Percentiles rank a stretch among this genome's conserved stretches.
These are phyloP conservation scores for Geotrichum histeridarum DNA, from an alignment of 1,139 yeast genomes.

Conservation along the genomic window DNA sequence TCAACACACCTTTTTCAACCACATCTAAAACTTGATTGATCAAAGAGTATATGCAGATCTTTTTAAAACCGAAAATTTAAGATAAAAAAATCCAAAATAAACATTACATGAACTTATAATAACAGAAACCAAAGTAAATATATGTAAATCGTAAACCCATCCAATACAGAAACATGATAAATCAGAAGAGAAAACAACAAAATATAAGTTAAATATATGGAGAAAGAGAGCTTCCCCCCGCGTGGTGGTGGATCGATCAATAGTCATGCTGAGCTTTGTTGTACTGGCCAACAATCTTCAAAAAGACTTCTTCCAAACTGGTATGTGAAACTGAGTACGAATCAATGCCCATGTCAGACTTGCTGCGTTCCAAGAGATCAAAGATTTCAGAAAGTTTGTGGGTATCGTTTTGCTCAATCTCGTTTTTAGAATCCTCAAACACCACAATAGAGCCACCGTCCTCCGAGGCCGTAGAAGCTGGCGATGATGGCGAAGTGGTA, in stretches of 20 bases:
- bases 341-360: conserved; percentile 29
- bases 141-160: neutral
- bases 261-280: neutral
- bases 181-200: neutral
- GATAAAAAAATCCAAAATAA: too few relatives aligned
- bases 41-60: too few relatives aligned
- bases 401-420: neutral
- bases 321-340: conserved; percentile 35
- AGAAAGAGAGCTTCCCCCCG: neutral
- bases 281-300: conserved; percentile 31
- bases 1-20: too few relatives aligned
- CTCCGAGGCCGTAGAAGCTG: neutral
- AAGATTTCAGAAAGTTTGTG: conserved; percentile 27
- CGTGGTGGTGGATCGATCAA: neutral
- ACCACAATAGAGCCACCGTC: neutral
- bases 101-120: neutral
- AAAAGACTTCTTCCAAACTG: conserved; percentile 37
- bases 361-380: conserved; percentile 30
- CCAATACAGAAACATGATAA: neutral
- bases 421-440: neutral
- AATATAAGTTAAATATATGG: neutral
- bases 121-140: neutral
- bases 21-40: too few relatives aligned
- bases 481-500: conserved; percentile 9
- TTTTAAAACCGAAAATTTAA: too few relatives aligned